Conservation (phyloP, 441 rosid species). For the Raphanus hybrid region DNA sequence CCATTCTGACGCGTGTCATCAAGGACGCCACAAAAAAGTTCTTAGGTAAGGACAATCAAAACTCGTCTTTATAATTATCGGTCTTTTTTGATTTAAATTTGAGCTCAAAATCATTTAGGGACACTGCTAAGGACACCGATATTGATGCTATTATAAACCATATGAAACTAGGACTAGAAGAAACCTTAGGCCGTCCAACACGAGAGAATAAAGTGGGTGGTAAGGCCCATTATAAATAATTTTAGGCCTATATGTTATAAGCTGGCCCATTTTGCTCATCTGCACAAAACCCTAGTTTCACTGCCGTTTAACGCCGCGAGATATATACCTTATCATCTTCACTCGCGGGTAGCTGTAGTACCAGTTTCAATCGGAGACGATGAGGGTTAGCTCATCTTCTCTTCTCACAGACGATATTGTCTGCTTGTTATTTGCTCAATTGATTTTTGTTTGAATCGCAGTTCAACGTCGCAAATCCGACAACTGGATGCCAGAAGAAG, state of each 20-base stretch:
- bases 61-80: no score
- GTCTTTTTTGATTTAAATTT: no score
- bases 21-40: no score
- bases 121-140: no score
- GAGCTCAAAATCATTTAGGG: no score
- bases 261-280: not conserved
- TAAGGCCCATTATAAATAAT: not conserved
- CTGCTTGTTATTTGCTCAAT: constrained; percentile 1
- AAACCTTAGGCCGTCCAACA: not conserved
- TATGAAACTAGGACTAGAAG: no score
- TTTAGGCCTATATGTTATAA: not conserved
- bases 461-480: constrained; percentile 75
- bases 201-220: not conserved
- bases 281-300: constrained; percentile 17
- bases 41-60: no score
- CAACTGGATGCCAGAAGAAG: constrained; percentile 81
- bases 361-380: constrained; percentile 28
- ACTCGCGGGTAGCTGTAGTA: constrained; percentile 2
- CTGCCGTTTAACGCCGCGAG: constrained; percentile 9
- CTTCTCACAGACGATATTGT: no score
- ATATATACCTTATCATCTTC: not conserved
- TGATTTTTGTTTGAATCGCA: constrained; percentile 14
- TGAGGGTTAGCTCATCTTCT: constrained; percentile 31
- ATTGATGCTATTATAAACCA: no score
- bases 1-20: no score